Conservation (phyloP, 176 grass and related monocot species). For the Rhipidocladum racemiflorum region DNA sequence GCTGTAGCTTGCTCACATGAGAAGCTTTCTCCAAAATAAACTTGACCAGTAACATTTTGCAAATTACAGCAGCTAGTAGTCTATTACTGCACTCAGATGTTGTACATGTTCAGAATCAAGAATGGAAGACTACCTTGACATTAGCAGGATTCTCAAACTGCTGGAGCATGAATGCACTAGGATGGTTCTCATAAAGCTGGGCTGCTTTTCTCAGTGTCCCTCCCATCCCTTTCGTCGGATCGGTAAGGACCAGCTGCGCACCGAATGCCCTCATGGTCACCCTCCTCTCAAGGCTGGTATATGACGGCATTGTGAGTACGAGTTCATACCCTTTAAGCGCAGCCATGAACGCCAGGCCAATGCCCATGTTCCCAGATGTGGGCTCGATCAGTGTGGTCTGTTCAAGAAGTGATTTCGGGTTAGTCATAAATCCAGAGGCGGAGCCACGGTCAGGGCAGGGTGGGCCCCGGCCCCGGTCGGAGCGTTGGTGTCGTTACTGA, state of each 20-base stretch:
- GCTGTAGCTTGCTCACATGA: not conserved
- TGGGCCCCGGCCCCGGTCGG: too few species aligned
- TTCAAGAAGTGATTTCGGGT: not conserved
- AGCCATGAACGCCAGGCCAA: constrained; percentile 5
- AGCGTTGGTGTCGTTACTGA: too few species aligned
- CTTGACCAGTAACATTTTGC: not conserved
- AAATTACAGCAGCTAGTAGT: not conserved
- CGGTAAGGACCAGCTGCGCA: constrained; percentile 68
- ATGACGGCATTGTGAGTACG: constrained; percentile 89
- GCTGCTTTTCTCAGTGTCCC: constrained; percentile 85
- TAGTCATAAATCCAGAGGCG: too few species aligned
- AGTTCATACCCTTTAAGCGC: constrained; percentile 82
- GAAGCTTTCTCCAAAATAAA: not conserved
- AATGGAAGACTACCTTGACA: constrained; percentile 55
- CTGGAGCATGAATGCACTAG: too few species aligned
- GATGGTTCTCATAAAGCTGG: constrained; percentile 24
- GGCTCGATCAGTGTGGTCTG: constrained; percentile 87
- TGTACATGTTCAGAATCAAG: not conserved
- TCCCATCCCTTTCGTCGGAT: constrained; percentile 87
- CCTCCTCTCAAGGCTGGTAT: constrained; percentile 91
- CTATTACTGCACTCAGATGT: not conserved
- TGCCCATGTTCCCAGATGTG: constrained; percentile 92
- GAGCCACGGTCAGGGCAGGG: too few species aligned
- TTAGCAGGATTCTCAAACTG: constrained; percentile 90
- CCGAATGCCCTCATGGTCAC: constrained; percentile 81